Evolutionary conservation across 805 yeast genomes (phyloP), one percentile per base, ranked within the genome.

Genomic region (Wickerhamomyces rabaulensis): DNA sequence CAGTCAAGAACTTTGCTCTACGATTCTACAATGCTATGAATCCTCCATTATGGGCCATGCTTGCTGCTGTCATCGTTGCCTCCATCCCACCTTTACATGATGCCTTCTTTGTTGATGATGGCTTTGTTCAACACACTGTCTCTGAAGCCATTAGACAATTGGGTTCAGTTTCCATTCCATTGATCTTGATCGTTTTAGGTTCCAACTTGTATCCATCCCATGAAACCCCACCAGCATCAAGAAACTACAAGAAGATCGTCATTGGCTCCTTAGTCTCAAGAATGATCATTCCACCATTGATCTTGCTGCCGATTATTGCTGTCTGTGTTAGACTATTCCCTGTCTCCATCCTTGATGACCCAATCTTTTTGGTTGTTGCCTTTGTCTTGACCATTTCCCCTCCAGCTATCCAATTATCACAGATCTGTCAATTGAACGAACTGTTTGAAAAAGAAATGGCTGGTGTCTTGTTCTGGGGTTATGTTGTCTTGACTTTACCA

Each of bases 21-120:
- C 6, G 36, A 27, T 13, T 33, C 26, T 58, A 66, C 40, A 53
- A 65, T 8, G 74, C 74, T 49, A 82, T 86, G 87, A 86, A 86
- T 58, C 94, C 95, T n/a, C 95, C 94, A 15, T 67, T 86, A 46
- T 86, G 82, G 66, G 82, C 95, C 9, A 86, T 86, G 91, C 60
- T 81, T 10, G 63, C 80, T 1, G 75, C 91, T 3, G 77, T 86
- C 15, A 45, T 84, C 21, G 84, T 86, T 46, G 94, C 92, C 3
- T 76, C 87, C 0, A 68, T 83, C 17, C 82, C 86, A 6, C 64
- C 66, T 3, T 53, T 86, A 16, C 84, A 82, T 56, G 66, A 69
- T 33, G 69, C 72, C 45, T 79, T 86, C 51, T 85, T 80, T 59
- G 75, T 72, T 47, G 69, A 75, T 27, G 63, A 74, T 45, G 82